Conservation (phyloP, 495 filamentous ascomycete species). For the Hyaloscypha bicolor region DNA sequence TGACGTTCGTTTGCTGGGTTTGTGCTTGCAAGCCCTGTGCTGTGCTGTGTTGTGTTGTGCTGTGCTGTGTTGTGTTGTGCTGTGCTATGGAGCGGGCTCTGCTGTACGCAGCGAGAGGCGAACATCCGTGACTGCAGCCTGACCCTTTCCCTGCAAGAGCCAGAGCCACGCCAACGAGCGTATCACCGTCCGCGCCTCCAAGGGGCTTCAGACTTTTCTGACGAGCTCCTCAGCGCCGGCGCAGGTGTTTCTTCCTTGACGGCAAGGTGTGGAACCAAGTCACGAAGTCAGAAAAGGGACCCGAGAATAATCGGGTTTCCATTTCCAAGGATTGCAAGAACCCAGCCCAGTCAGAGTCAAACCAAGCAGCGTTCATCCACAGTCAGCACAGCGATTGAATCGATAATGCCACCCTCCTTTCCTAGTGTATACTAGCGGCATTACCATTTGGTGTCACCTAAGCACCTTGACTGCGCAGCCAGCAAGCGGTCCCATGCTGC, state of each 20-base stretch:
- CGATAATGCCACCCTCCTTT: constrained; percentile 14
- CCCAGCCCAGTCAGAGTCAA: constrained; percentile 1
- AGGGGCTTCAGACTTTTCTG: background rate
- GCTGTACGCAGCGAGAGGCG: background rate
- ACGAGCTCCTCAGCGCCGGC: background rate
- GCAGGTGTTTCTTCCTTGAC: background rate
- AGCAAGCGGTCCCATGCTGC: background rate
- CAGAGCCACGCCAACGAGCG: background rate
- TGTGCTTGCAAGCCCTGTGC: background rate
- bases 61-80: too few relatives aligned
- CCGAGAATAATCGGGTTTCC: background rate
- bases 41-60: too few relatives aligned
- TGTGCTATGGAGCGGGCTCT: background rate
- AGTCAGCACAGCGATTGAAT: constrained; percentile 10
- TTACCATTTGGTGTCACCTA: background rate
- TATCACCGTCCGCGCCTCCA: constrained; percentile 1
- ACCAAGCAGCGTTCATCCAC: background rate
- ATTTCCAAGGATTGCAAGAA: background rate
- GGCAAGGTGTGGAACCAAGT: constrained; percentile 8
- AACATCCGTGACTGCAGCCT: constrained; percentile 9
- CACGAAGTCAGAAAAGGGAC: constrained; percentile 1
- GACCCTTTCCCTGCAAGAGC: constrained; percentile 1
- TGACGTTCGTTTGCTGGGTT: background rate
- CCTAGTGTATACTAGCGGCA: background rate
- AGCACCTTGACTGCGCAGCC: constrained; percentile 4